phyloP scores from a whole-genome alignment of 2,329 filamentous ascomycete genomes.

The Ceratocystis harringtonii region DNA sequence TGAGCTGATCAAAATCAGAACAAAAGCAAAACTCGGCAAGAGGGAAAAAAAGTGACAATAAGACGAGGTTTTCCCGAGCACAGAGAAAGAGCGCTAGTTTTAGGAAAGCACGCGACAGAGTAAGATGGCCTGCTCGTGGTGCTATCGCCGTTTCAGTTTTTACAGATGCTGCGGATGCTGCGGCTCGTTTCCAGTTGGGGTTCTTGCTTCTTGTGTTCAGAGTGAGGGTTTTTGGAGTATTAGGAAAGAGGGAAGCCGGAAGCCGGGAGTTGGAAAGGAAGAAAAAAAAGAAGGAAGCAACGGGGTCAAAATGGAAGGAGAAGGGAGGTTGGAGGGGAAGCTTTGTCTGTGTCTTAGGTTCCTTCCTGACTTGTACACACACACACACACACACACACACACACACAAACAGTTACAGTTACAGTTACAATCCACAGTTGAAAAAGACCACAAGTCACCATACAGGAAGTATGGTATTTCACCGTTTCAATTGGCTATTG shows the following conservation, averaged over 20 bases:
- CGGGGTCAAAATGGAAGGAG: not conserved
- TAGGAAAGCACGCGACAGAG: not conserved
- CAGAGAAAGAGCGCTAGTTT: not conserved
- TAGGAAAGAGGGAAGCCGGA: not conserved
- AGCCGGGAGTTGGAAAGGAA: not conserved
- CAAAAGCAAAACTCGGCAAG: constrained; percentile 10
- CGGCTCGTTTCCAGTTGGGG: not conserved
- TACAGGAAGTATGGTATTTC: too few species aligned
- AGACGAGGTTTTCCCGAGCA: constrained; percentile 4
- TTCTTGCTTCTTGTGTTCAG: too few species aligned
- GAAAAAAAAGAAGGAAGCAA: not conserved
- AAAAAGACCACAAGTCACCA: too few species aligned
- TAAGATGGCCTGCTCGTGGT: not conserved
- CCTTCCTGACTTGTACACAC: not conserved
- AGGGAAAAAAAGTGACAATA: not conserved
- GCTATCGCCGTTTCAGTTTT: not conserved
- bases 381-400: too few species aligned
- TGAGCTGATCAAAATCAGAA: not conserved
- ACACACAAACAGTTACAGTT: too few species aligned
- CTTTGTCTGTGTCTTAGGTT: not conserved
- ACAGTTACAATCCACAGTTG: too few species aligned
- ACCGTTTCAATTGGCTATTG: not conserved
- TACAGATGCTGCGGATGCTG: not conserved
- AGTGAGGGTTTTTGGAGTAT: not conserved
- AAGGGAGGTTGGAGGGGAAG: not conserved